A percentile compares a stretch with the other conserved stretches of the same genome.
phyloP scores from a whole-genome alignment of 108 stramenopile genomes.

The Fistulifera solaris region DNA sequence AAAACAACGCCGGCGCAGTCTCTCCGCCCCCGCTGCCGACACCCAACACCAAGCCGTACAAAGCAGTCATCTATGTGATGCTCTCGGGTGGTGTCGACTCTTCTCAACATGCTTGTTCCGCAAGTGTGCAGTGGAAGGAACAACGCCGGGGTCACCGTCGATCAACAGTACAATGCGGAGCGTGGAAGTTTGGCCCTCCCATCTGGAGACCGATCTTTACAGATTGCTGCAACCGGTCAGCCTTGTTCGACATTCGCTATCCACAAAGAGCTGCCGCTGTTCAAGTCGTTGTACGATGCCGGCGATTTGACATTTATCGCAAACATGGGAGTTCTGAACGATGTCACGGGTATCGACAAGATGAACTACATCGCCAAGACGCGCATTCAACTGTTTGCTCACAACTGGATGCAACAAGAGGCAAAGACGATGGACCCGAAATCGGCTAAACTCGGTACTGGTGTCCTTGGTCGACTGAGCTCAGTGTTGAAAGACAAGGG shows the following conservation, averaged over 20 bases:
- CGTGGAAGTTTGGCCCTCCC: constrained; percentile 8
- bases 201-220: not conserved
- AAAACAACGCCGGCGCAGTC: not conserved
- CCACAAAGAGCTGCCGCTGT: constrained; percentile 21
- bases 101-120: constrained; percentile 33
- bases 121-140: not conserved
- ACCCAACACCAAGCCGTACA: constrained; percentile 30
- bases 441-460: constrained; percentile 11
- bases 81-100: constrained; percentile 39
- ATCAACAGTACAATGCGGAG: constrained; percentile 13
- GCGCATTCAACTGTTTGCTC: constrained; percentile 17
- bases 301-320: constrained; percentile 54
- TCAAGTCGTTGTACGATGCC: constrained; percentile 45
- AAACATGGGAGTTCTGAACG: constrained; percentile 56
- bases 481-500: not conserved
- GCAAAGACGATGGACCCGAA: constrained; percentile 18
- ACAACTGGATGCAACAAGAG: constrained; percentile 30
- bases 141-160: not conserved
- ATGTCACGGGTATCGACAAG: constrained; percentile 7
- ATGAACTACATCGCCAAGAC: constrained; percentile 4
- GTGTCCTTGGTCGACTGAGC: constrained; percentile 14
- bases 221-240: constrained; percentile 30
- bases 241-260: constrained; percentile 51
- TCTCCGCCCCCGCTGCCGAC: constrained; percentile 1
- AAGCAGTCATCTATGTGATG: constrained; percentile 46